Percentiles rank a stretch among this genome's conserved stretches.
Evolutionary conservation across 78 protist species (phyloP).

Genomic region (Creolimax fragrantissima): DNA sequence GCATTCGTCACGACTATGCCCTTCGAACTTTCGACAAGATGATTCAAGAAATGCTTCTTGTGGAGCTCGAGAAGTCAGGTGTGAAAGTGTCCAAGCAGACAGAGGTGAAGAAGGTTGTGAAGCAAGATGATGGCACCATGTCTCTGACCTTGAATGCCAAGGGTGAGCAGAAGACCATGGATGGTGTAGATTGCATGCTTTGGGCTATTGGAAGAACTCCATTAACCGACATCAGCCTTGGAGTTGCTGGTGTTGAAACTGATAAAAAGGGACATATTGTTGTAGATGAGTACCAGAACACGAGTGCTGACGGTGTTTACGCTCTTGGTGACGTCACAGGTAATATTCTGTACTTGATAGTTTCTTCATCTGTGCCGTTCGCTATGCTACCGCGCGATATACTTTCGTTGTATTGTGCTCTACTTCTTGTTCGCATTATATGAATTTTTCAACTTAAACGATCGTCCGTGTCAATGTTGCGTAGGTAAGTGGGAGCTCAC

Average conservation of each 20-base stretch:
- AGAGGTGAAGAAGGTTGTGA: background rate
- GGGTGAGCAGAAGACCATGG: background rate
- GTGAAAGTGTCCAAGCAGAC: constrained; percentile 12
- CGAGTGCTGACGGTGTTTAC: constrained; percentile 39
- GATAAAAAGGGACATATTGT: constrained; percentile 30
- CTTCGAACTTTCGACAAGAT: constrained; percentile 66
- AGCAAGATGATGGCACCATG: background rate
- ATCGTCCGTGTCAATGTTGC: too few relatives aligned
- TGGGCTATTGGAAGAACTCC: constrained; percentile 76
- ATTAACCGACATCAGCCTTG: constrained; percentile 37
- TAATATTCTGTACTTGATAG: background rate
- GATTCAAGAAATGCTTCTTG: constrained; percentile 17
- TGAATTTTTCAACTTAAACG: too few relatives aligned
- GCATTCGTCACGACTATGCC: constrained; percentile 19
- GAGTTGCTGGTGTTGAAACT: constrained; percentile 43
- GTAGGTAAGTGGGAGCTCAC: constrained; percentile 23
- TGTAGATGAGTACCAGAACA: constrained; percentile 53
- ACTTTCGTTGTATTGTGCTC: too few relatives aligned
- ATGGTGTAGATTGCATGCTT: constrained; percentile 54
- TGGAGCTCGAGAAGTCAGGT: constrained; percentile 43
- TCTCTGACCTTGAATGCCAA: background rate
- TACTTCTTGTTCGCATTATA: too few relatives aligned
- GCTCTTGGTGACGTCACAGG: constrained; percentile 76
- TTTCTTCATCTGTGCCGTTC: background rate
- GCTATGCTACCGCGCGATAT: too few relatives aligned